Evolutionary conservation across 2,329 filamentous ascomycete genomes (phyloP).

Genomic region (Aulographum hederae): DNA sequence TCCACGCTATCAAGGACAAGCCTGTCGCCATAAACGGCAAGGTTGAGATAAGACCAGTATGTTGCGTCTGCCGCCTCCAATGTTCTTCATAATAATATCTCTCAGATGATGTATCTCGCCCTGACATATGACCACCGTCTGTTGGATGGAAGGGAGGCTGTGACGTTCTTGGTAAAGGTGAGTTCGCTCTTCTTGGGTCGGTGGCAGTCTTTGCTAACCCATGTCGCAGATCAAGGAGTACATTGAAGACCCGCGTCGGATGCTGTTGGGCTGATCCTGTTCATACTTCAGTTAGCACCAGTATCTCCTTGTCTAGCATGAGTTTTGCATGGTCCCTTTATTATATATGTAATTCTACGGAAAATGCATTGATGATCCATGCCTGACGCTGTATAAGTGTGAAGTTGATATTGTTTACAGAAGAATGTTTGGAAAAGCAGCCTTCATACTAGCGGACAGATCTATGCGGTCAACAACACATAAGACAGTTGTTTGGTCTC

Average conservation of each 20-base stretch:
- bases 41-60: conserved; percentile 69
- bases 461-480: no score
- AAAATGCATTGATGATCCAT: no score
- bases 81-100: conserved; percentile 5
- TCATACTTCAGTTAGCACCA: no score
- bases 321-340: no score
- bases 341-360: no score
- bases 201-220: background rate
- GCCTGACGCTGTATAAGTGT: no score
- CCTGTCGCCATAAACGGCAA: conserved; percentile 83
- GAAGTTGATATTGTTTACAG: no score
- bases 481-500: no score
- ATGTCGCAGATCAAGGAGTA: conserved; percentile 59
- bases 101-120: conserved; percentile 90
- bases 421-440: no score
- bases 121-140: conserved; percentile 96
- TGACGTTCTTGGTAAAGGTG: conserved; percentile 83
- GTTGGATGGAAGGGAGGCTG: conserved; percentile 84
- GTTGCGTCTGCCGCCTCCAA: conserved; percentile 9
- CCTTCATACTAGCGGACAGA: no score
- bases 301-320: no score
- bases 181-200: conserved; percentile 4
- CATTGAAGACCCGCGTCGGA: conserved; percentile 85
- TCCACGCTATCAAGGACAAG: conserved; percentile 87
- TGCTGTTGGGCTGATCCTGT: conserved; percentile 43